Evolutionary conservation across 768 basidiomycete species (phyloP).

Genomic region (Coprinopsis strossmayeri): DNA sequence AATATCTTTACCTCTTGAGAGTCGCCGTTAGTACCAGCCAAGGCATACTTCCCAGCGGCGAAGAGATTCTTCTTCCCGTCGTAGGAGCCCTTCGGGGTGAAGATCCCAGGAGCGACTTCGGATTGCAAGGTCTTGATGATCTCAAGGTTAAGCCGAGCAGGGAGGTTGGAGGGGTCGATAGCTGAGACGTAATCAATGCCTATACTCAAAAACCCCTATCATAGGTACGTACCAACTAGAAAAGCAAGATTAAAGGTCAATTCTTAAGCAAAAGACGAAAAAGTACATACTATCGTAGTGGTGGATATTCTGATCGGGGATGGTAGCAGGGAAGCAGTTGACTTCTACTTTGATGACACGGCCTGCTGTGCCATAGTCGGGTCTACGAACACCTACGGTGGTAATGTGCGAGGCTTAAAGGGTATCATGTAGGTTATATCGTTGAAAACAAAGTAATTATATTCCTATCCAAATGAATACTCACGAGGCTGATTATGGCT

Average conservation of each 20-base stretch:
- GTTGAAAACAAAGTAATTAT: slow-evolving; percentile 37
- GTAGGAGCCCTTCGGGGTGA: slow-evolving; percentile 67
- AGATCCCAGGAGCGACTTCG: slow-evolving; percentile 47
- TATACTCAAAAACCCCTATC: neutral
- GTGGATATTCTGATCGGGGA: slow-evolving; percentile 52
- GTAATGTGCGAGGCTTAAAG: slow-evolving; percentile 16
- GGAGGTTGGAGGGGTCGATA: slow-evolving; percentile 61
- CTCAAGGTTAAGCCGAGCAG: slow-evolving; percentile 60
- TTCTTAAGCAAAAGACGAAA: neutral
- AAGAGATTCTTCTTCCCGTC: slow-evolving; percentile 77
- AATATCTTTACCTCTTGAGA: slow-evolving; percentile 39
- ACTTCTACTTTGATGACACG: slow-evolving; percentile 19
- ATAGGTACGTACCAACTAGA: slow-evolving; percentile 34
- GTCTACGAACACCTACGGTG: slow-evolving; percentile 28
- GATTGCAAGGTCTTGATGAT: slow-evolving; percentile 58
- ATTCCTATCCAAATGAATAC: slow-evolving; percentile 39
- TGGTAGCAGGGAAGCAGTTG: slow-evolving; percentile 59
- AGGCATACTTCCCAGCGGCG: slow-evolving; percentile 47
- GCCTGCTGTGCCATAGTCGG: slow-evolving; percentile 18
- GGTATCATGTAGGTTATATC: slow-evolving; percentile 29
- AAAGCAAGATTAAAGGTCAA: neutral
- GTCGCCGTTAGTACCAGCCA: slow-evolving; percentile 26
- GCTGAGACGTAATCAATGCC: slow-evolving; percentile 26
- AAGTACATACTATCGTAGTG: slow-evolving; percentile 68
- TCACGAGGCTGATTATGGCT: slow-evolving; percentile 10